These are phyloP conservation scores for Yamadazyma buinensis DNA, from an alignment of 1,139 yeast genomes.

Conservation along the genomic window DNA sequence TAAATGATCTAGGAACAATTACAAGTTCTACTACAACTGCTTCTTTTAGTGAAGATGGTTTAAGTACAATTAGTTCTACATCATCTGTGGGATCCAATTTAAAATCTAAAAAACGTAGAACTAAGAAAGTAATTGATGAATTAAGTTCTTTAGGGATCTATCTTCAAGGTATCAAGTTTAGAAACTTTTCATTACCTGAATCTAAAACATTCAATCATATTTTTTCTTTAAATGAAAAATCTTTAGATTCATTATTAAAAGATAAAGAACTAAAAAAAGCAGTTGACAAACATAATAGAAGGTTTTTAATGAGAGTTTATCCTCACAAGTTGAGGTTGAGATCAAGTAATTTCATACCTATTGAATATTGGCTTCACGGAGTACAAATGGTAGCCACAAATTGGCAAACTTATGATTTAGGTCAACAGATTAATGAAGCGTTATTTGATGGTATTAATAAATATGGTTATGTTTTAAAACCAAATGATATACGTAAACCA, in stretches of 20 bases:
- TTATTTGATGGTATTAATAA: constrained; percentile 59
- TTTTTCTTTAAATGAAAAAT: constrained; percentile 80
- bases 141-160: constrained; percentile 64
- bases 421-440: constrained; percentile 88
- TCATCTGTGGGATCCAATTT: constrained; percentile 15
- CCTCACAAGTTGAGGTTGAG: constrained; percentile 77
- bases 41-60: constrained; percentile 48
- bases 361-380: constrained; percentile 78
- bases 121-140: constrained; percentile 34
- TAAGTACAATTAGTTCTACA: constrained; percentile 3
- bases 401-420: constrained; percentile 92
- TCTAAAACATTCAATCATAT: constrained; percentile 79
- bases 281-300: constrained; percentile 72
- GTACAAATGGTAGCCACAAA: constrained; percentile 94
- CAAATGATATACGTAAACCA: constrained; percentile 41
- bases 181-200: constrained; percentile 82
- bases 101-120: constrained; percentile 18
- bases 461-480: constrained; percentile 79
- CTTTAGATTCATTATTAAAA: constrained; percentile 58
- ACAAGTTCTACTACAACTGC: constrained; percentile 32
- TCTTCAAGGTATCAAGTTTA: constrained; percentile 69
- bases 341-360: constrained; percentile 79
- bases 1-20: constrained; percentile 22
- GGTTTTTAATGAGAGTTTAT: constrained; percentile 75
- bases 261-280: constrained; percentile 52